These are phyloP conservation scores for Boletus eberwhitei DNA, from an alignment of 768 basidiomycete species.

Conservation along the genomic window DNA sequence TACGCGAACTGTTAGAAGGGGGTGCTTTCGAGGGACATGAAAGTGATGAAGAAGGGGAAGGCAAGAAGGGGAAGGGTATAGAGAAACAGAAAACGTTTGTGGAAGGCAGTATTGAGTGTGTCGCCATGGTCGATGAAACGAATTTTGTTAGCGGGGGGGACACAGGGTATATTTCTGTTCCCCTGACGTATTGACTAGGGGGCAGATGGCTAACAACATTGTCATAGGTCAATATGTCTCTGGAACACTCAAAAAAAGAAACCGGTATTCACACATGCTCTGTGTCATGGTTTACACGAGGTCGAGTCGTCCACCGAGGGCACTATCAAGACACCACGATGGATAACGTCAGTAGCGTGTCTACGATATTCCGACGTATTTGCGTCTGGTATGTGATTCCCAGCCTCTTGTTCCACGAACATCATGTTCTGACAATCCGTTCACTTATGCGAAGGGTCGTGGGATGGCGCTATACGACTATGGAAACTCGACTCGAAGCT, in stretches of 20 bases:
- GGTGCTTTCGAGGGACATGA: conserved; percentile 57
- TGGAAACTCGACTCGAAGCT: conserved; percentile 86
- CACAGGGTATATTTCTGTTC: conserved; percentile 66
- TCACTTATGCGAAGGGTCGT: conserved; percentile 78
- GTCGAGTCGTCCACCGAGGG: conserved; percentile 71
- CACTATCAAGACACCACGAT: conserved; percentile 72
- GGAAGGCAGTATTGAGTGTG: conserved; percentile 89
- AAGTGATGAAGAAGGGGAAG: conserved; percentile 44
- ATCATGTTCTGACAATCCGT: conserved; percentile 2
- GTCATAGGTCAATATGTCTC: conserved; percentile 70
- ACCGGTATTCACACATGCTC: conserved; percentile 78
- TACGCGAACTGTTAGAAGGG: conserved; percentile 80
- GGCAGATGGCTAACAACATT: neutral
- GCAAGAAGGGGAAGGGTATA: conserved; percentile 30
- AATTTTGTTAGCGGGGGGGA: conserved; percentile 94
- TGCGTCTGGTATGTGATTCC: conserved; percentile 64
- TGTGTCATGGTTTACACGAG: conserved; percentile 86
- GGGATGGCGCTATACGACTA: conserved; percentile 85
- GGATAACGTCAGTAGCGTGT: conserved; percentile 84
- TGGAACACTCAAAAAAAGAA: conserved; percentile 96
- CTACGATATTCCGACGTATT: conserved; percentile 89
- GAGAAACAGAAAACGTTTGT: conserved; percentile 47
- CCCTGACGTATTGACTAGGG: neutral
- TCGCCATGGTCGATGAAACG: conserved; percentile 93
- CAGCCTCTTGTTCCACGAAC: neutral